Conservation (phyloP, 306 rosid species). For the Oxytropis ochrocephala region DNA sequence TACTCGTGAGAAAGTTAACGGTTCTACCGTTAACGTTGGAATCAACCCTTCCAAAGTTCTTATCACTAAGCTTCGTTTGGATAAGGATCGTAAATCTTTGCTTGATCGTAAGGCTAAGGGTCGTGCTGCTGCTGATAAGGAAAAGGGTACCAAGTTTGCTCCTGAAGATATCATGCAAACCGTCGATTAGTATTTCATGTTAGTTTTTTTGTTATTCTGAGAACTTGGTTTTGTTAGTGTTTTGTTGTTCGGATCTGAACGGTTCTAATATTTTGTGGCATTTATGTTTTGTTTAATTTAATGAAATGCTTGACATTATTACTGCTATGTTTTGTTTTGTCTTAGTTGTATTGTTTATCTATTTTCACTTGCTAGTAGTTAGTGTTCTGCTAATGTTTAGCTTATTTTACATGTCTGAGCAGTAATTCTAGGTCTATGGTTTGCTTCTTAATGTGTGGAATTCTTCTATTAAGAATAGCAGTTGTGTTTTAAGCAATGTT, state of each 20-base stretch:
- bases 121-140: constrained; percentile 92
- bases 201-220: neutral
- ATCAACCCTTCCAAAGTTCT: constrained; percentile 74
- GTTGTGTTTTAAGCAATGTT: too few relatives aligned
- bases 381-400: too few relatives aligned
- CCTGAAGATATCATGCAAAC: constrained; percentile 90
- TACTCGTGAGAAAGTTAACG: constrained; percentile 93
- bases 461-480: too few relatives aligned
- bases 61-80: constrained; percentile 73
- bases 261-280: neutral
- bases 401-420: neutral
- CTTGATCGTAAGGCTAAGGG: constrained; percentile 97
- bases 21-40: constrained; percentile 93
- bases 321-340: neutral
- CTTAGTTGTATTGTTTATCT: neutral
- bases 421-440: neutral
- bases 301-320: constrained; percentile 25
- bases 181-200: constrained; percentile 41
- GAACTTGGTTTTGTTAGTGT: neutral
- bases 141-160: constrained; percentile 87
- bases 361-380: neutral
- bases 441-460: too few relatives aligned
- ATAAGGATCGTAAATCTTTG: constrained; percentile 81
- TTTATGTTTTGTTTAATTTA: constrained; percentile 11
- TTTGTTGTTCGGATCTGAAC: constrained; percentile 4